Conservation (phyloP, 306 rosid genomes). For the Quercus engelmannii region DNA sequence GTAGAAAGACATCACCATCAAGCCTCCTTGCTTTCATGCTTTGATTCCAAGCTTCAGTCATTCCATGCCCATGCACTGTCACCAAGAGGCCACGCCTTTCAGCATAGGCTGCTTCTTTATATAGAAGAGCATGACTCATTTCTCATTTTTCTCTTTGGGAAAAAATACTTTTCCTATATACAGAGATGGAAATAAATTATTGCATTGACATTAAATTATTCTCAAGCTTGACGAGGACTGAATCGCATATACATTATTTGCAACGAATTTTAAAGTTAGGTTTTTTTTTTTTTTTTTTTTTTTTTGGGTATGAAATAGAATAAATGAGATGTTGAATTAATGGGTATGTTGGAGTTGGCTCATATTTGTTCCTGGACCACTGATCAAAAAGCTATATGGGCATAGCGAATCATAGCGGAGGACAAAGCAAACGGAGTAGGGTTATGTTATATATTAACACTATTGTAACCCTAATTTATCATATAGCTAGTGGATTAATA, state of each 20-base stretch:
- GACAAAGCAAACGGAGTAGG: too few relatives aligned
- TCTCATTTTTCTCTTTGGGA: conserved; percentile 24
- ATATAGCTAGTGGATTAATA: too few relatives aligned
- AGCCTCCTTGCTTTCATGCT: conserved; percentile 33
- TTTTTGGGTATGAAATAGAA: background rate
- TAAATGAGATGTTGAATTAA: background rate
- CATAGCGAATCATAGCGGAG: too few relatives aligned
- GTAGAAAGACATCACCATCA: conserved; percentile 65
- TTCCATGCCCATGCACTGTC: conserved; percentile 65
- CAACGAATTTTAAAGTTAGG: background rate
- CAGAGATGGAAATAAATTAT: conserved; percentile 1
- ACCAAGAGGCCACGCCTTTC: conserved; percentile 41
- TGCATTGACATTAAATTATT: conserved; percentile 20
- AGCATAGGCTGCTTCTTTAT: conserved; percentile 28
- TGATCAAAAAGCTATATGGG: too few relatives aligned
- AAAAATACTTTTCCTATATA: background rate
- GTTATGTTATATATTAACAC: too few relatives aligned
- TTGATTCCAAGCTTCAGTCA: conserved; percentile 56
- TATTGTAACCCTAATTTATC: too few relatives aligned
- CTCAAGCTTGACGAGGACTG: background rate
- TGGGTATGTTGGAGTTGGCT: background rate
- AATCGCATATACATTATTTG: background rate
- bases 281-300: too few relatives aligned
- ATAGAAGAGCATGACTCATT: conserved; percentile 28
- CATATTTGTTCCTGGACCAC: too few relatives aligned